Evolutionary conservation across 306 rosid species (phyloP).

Genomic region (Cicer chorassanicum): DNA sequence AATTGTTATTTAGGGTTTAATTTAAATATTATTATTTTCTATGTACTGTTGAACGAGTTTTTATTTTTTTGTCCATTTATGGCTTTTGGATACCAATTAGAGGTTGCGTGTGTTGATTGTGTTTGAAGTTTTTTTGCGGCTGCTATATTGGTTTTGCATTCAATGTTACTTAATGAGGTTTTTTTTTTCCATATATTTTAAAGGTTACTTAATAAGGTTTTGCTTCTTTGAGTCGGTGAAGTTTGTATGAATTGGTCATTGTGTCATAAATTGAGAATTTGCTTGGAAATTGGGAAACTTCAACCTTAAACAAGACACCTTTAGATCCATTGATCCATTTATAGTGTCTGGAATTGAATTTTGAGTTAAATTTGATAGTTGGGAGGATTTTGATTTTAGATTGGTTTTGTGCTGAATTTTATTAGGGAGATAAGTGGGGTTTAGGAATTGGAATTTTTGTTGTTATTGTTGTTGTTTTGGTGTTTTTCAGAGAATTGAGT

Average conservation of each 20-base stretch:
- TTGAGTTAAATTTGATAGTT: background rate
- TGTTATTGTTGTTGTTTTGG: constrained; percentile 22
- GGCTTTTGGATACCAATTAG: background rate
- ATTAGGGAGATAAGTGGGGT: constrained; percentile 34
- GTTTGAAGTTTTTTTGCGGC: constrained; percentile 47
- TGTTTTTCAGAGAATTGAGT: constrained; percentile 50
- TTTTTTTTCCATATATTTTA: background rate
- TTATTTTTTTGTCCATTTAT: constrained; percentile 29
- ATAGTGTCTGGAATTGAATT: constrained; percentile 36
- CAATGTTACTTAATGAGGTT: background rate
- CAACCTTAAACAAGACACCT: constrained; percentile 39
- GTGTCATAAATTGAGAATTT: constrained; percentile 36
- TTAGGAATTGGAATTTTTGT: background rate
- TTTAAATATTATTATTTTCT: background rate
- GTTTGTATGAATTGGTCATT: constrained; percentile 43
- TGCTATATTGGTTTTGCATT: background rate
- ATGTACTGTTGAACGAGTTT: constrained; percentile 37
- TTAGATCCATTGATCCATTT: background rate
- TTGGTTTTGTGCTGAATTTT: constrained; percentile 43
- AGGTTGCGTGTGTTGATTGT: constrained; percentile 58
- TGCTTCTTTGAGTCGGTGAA: constrained; percentile 51
- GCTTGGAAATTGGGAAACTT: constrained; percentile 31
- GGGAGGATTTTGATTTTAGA: constrained; percentile 29
- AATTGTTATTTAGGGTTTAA: constrained; percentile 18
- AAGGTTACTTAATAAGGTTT: constrained; percentile 18